Evolutionary conservation across 2,329 filamentous ascomycete species (phyloP).

Genomic region (Cytospora piceicola): DNA sequence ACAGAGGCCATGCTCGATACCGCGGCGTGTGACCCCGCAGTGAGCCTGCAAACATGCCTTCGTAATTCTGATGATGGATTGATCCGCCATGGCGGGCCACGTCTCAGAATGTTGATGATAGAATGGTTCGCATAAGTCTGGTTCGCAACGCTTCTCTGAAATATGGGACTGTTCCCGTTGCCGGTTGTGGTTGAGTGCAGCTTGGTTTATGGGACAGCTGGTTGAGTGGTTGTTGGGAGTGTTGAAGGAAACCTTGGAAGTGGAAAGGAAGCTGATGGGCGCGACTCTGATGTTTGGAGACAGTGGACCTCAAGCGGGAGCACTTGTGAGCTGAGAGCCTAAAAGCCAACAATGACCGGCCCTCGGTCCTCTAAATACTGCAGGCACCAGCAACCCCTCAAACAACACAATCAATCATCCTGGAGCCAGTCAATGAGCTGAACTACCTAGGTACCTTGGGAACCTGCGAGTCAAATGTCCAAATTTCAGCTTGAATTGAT

Average conservation of each 20-base stretch:
- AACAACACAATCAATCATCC: not conserved
- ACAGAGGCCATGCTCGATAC: conserved; percentile 18
- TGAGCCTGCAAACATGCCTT: conserved; percentile 58
- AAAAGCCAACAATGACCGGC: not conserved
- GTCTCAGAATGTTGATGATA: conserved; percentile 21
- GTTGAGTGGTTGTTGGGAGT: not conserved
- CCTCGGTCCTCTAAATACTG: not conserved
- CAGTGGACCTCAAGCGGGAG: conserved; percentile 4
- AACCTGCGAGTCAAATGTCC: not conserved
- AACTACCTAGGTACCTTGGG: not conserved
- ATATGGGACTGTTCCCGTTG: conserved; percentile 1
- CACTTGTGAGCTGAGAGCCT: not conserved
- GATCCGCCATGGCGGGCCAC: conserved; percentile 68
- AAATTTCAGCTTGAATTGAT: not conserved
- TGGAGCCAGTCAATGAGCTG: not conserved
- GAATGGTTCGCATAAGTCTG: conserved; percentile 26
- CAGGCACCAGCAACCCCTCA: not conserved
- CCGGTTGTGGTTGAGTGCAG: not conserved
- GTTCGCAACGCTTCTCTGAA: not conserved
- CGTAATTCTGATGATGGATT: conserved; percentile 85
- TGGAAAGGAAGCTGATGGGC: not conserved
- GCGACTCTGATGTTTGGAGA: not conserved
- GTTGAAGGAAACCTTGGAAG: conserved; percentile 1
- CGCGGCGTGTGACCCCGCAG: conserved; percentile 29
- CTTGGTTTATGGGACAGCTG: not conserved